Evolutionary conservation across 2,329 filamentous ascomycete species (phyloP), one percentile per base, ranked within the genome.

Genomic region (Pezicula radicicola): DNA sequence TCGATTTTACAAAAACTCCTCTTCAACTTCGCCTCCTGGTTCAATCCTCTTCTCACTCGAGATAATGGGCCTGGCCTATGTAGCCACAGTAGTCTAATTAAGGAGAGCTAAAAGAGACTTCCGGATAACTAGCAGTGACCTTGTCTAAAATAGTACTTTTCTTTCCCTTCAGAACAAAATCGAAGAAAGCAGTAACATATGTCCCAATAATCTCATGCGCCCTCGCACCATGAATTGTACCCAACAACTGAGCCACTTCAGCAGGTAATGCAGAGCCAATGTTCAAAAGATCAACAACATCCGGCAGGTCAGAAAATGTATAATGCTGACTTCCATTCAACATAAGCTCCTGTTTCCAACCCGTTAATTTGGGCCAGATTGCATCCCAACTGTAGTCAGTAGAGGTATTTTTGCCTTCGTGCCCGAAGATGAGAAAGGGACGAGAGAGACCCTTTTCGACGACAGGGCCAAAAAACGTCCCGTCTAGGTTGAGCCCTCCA

Each of bases 401-500:
- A 15, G 45, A 30, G n/a, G 49, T 49, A 45, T 65, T 66, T 43
- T 66, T 64, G 2, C 52, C 54, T 13, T 54, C 57, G 16, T 62
- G 55, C n/a, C 63, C 66, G 40, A 65, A 58, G 2, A 61, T 37
- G 19, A 69, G 30, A 46, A 70, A 66, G 1, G 68, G 67, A 19
- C 59, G 53, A 1, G 49, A 27, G 9, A 67, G 57, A 3, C 66
- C 68, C 1, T 50, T 49, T 3, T 59, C 21, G 4, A 63, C 46
- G 2, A 61, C 61, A 10, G 55, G 46, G 1, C 67, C 64, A 45
- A 64, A 66, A 40, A 72, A 59, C 3, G 52, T 46, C 2, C 72
- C 71, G 52, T 74, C 72, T 16, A 74, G 58, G 44, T 72, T 70
- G 6, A 73, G 53, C 2, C 69, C 71, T 3, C 63, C 68, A 1